phyloP scores from a whole-genome alignment of 2,329 filamentous ascomycete genomes.

The Aspergillus floridensis region DNA sequence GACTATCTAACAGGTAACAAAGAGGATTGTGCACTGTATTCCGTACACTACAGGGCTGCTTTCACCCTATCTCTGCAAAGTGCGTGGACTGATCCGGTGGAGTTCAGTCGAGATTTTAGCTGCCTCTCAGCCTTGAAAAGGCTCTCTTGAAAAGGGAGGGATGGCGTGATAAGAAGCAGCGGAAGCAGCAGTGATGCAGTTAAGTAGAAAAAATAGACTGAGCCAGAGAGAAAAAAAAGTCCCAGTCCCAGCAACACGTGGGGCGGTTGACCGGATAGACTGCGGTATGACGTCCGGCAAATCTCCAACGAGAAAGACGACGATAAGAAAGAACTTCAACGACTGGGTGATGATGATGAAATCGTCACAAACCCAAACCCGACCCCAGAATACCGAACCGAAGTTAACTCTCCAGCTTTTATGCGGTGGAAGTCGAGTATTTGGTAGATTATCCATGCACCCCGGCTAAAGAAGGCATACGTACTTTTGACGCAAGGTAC shows the following conservation, averaged over 20 bases:
- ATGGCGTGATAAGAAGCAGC: background rate
- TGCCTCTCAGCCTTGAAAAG: background rate
- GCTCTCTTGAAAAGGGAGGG: background rate
- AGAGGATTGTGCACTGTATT: background rate
- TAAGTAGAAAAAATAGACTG: background rate
- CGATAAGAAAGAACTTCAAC: constrained; percentile 6
- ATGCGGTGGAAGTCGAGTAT: too few species aligned
- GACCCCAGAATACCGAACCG: too few species aligned
- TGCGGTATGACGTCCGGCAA: constrained; percentile 25
- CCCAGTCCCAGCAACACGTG: constrained; percentile 16
- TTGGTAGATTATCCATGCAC: background rate
- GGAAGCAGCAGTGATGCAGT: background rate
- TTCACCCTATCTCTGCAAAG: background rate
- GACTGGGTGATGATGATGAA: constrained; percentile 15
- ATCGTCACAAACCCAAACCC: background rate
- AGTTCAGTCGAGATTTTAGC: background rate
- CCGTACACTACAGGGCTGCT: background rate
- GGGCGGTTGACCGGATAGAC: constrained; percentile 13
- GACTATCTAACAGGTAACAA: background rate
- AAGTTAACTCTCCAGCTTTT: too few species aligned
- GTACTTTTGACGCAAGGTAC: constrained; percentile 8
- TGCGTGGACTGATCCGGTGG: constrained; percentile 7
- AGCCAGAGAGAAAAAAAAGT: background rate
- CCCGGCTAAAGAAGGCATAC: background rate
- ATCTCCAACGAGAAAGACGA: background rate